Conservation (phyloP, 2,329 filamentous ascomycete species). For the Madurella fahalii region DNA sequence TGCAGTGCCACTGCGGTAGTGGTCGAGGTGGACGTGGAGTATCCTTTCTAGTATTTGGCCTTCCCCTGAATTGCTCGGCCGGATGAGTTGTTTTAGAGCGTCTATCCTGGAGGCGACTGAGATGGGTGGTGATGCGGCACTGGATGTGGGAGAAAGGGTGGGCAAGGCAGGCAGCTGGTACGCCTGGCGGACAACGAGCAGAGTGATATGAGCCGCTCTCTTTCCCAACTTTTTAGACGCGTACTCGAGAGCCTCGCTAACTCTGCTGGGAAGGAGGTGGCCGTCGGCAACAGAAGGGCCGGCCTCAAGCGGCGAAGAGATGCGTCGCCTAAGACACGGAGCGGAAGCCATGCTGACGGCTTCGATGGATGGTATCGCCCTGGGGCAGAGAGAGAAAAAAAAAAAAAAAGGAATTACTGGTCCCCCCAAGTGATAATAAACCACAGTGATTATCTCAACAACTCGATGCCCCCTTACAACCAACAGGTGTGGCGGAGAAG, state of each 20-base stretch:
- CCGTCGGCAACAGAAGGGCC: conserved; percentile 56
- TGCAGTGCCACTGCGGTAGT: conserved; percentile 27
- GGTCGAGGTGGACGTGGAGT: conserved; percentile 22
- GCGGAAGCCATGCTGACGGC: conserved; percentile 31
- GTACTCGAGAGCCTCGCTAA: conserved; percentile 55
- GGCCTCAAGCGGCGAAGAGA: conserved; percentile 61
- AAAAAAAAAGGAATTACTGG: too few species aligned
- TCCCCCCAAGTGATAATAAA: neutral
- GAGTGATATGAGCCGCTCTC: conserved; percentile 53
- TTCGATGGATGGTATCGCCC: neutral
- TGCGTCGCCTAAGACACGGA: conserved; percentile 46
- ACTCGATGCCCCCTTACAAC: neutral
- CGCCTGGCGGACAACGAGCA: conserved; percentile 36
- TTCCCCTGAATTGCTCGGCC: conserved; percentile 31
- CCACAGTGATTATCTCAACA: neutral
- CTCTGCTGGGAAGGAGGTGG: conserved; percentile 52
- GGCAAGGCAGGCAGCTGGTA: conserved; percentile 22
- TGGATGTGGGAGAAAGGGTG: conserved; percentile 15
- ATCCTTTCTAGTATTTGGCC: conserved; percentile 28
- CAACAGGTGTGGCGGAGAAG: neutral
- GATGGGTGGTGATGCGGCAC: conserved; percentile 14
- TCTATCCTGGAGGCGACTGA: conserved; percentile 29
- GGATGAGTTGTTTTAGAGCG: conserved; percentile 39
- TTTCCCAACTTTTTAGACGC: conserved; percentile 52
- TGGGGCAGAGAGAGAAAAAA: neutral